Evolutionary conservation across 129 eudicot species (phyloP), one percentile per base, ranked within the genome.

Genomic region (Lactuca saligna): DNA sequence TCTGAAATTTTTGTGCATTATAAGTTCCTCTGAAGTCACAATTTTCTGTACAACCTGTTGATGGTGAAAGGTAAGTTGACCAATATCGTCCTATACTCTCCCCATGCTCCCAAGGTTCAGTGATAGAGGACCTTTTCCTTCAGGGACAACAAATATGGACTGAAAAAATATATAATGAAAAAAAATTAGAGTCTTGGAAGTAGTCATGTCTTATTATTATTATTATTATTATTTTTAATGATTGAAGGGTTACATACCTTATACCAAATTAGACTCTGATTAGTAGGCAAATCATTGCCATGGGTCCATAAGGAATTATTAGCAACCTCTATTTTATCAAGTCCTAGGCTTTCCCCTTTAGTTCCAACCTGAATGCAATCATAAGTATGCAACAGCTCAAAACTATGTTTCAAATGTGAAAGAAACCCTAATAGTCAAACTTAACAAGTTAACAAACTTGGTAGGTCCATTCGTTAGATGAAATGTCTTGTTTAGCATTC

Each of bases 251-350:
- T n/a, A 35, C 17, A 33, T 80, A 85, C 95, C 86, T 88, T 88
- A 65, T 88, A 88, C 95, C 95, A 88, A 71, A 82, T 85, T 64
- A 88, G 79, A 75, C 82, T 85, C 68, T 73, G 80, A 61, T 83
- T 83, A 20, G 60, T 20, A 63, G 88, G 92, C 0, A 75, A 20
- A 17, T 63, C 15, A 69, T 67, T 76, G 34, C 85, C 91, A 11
- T 54, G 82, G 15, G 65, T 78, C 95, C 95, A 88, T 17, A 88
- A 61, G 8, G 88, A 82, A 60, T 88, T 88, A 73, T 85, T 88
- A 42, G 95, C 86, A 68, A 77, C 76, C 70, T 75, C 57, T 4
- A 74, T 66, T 31, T 75, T 88, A 55, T 82, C 79, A 39, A 88
- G 95, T 49, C 88, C 86, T 82, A 20, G 20, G 20, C 20, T 20